Percentiles rank a stretch among this genome's conserved stretches.
phyloP scores from a whole-genome alignment of 2,329 filamentous ascomycete genomes.

The Pezicula carpinea region DNA sequence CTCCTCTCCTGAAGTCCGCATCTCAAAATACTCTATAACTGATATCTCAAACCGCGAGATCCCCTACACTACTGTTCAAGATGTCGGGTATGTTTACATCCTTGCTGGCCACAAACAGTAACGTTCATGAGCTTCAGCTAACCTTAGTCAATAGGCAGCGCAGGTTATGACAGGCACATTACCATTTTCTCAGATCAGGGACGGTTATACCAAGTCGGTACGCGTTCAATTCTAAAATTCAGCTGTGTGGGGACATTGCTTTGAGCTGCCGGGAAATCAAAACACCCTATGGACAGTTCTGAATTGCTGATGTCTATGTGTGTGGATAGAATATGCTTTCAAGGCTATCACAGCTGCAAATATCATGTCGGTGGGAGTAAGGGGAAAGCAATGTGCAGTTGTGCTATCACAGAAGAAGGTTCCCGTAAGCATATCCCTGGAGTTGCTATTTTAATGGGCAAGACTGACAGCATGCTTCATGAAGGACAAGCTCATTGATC shows the following conservation, averaged over 20 bases:
- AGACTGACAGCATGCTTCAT: conserved; percentile 16
- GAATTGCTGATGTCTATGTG: conserved; percentile 25
- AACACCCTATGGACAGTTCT: background rate
- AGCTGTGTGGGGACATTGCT: conserved; percentile 1
- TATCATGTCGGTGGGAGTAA: conserved; percentile 94
- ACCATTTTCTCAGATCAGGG: conserved; percentile 99
- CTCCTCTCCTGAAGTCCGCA: background rate
- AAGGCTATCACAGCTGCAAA: conserved; percentile 99
- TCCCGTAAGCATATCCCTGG: conserved; percentile 60
- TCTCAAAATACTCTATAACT: background rate
- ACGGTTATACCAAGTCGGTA: conserved; percentile 98
- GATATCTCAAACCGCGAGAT: background rate
- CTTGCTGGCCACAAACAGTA: background rate
- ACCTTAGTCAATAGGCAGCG: conserved; percentile 54
- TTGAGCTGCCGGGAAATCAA: too few relatives aligned
- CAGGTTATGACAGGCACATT: conserved; percentile 97
- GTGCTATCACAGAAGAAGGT: conserved; percentile 99
- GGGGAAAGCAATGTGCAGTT: conserved; percentile 95
- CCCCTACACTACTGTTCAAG: conserved; percentile 15
- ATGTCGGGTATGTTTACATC: conserved; percentile 33
- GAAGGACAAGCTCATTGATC: conserved; percentile 98
- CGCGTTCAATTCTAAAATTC: conserved; percentile 33
- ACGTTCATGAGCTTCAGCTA: conserved; percentile 16
- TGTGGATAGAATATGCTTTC: conserved; percentile 90
- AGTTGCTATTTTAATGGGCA: conserved; percentile 7